A percentile compares a stretch with the other conserved stretches of the same genome.
phyloP scores from a whole-genome alignment of 2,329 filamentous ascomycete genomes.

The Colletotrichum tropicale region DNA sequence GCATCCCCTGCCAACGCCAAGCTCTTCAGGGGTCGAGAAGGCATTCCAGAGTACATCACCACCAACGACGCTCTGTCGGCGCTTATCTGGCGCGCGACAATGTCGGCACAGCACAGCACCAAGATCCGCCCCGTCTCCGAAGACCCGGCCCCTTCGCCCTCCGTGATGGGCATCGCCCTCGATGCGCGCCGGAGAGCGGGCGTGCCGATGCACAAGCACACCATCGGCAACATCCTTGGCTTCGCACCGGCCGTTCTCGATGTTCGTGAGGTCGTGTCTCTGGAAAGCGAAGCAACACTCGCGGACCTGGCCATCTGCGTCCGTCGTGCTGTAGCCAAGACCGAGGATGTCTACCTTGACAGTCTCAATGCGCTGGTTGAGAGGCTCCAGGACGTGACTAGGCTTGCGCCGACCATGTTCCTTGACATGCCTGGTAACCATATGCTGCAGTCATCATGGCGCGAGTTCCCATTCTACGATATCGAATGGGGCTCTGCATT shows the following conservation, averaged over 20 bases:
- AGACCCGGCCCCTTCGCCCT: conserved; percentile 27
- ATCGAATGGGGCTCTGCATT: conserved; percentile 37
- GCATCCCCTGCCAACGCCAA: conserved; percentile 31
- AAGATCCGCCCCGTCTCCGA: not conserved
- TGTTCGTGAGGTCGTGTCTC: conserved; percentile 31
- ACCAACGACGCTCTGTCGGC: conserved; percentile 24
- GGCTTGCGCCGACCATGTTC: conserved; percentile 35
- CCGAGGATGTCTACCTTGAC: conserved; percentile 34
- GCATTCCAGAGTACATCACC: conserved; percentile 28
- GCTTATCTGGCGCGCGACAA: conserved; percentile 12
- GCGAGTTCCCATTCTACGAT: conserved; percentile 34
- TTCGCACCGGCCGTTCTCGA: conserved; percentile 33
- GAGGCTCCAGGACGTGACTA: conserved; percentile 32
- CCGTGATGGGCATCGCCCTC: conserved; percentile 40
- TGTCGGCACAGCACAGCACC: not conserved
- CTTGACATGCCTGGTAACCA: conserved; percentile 38
- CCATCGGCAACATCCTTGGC: conserved; percentile 42
- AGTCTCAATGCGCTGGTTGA: conserved; percentile 34
- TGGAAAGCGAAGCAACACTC: conserved; percentile 24
- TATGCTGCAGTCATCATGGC: conserved; percentile 37
- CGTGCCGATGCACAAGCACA: conserved; percentile 36
- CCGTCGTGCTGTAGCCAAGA: conserved; percentile 33
- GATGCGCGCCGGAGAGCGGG: conserved; percentile 38
- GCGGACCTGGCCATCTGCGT: conserved; percentile 38
- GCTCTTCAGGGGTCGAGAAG: conserved; percentile 19